Base-by-base conservation (phyloP, 768 basidiomycete species). In the Lactarius trivialis region DNA sequence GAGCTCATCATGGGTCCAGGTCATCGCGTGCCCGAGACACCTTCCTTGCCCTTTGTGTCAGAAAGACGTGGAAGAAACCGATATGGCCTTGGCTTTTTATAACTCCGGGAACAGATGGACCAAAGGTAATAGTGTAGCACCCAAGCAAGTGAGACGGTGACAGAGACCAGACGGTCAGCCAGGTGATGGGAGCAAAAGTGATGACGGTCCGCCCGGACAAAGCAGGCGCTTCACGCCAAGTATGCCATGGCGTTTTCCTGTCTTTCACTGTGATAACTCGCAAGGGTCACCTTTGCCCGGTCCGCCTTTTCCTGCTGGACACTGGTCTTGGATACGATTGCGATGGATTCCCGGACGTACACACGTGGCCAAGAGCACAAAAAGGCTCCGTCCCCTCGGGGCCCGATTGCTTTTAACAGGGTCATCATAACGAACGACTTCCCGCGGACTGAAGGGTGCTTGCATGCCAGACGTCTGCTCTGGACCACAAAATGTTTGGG, bases 201-300 rank as follows among this genome's bases (percentile, higher is more conserved):
- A 26, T 26, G 48, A 50, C 58, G 53, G 62, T 33, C 57, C 62
- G 54, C 37, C 37, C 57, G 58, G 63, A n/a, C 34, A 48, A 43
- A 55, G 36, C 24, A 60, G 36, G 7, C 24, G 26, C 37, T 19
- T 33, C 53, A 61, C 49, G 61, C 51, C 30, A 58, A 45, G 33
- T 30, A 21, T 51, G 43, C 32, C 60, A 48, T 48, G 45, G 21
- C 45, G 45, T 48, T 24, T n/a, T 48, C 21, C 45, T 24, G 45
- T 26, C 41, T 39, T 53, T 51, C 60, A 58, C 52, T n/a, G 63
- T 67, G 65, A 58, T 58, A 56, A 26, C 19, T n/a, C n/a, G n/a
- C 51, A 50, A 57, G 33, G 63, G 50, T 37, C 17, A 32, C 49
- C 34, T 32, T 24, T 43, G 24, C 48, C 60, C 63, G 26, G 54